These are phyloP conservation scores for Aotearoamyces nothofagi DNA, from an alignment of 2,329 filamentous ascomycete species.

Conservation along the genomic window DNA sequence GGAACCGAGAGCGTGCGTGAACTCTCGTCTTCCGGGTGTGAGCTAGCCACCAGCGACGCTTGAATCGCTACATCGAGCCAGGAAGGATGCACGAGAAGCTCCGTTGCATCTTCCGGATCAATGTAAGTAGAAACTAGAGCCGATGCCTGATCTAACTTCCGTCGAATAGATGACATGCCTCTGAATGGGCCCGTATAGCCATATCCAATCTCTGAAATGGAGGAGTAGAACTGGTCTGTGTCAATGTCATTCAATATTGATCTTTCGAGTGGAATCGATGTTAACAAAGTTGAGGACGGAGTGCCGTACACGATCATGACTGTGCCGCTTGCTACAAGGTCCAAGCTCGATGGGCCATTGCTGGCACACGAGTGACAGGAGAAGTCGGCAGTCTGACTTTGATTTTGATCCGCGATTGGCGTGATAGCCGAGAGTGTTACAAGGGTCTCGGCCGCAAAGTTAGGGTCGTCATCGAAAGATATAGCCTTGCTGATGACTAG, in stretches of 20 bases:
- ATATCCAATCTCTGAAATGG: conserved; percentile 7
- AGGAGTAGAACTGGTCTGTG: conserved; percentile 8
- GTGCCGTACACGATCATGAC: too few relatives aligned
- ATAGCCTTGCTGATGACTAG: conserved; percentile 7
- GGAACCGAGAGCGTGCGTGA: conserved; percentile 11
- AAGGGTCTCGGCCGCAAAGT: conserved; percentile 7
- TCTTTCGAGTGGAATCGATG: too few relatives aligned
- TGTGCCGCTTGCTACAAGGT: neutral
- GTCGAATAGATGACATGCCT: conserved; percentile 1
- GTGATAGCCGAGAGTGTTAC: conserved; percentile 5
- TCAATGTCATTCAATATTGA: conserved; percentile 5
- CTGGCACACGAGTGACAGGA: conserved; percentile 1
- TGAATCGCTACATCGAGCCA: conserved; percentile 42
- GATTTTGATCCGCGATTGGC: too few relatives aligned
- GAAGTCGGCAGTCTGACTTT: conserved; percentile 3
- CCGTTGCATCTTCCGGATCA: neutral
- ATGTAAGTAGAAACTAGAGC: neutral
- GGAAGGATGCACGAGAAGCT: conserved; percentile 34
- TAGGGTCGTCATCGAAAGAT: conserved; percentile 6
- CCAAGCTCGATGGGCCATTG: neutral
- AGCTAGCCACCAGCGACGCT: conserved; percentile 23
- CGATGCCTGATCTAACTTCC: conserved; percentile 2
- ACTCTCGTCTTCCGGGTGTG: conserved; percentile 9
- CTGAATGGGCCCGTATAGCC: conserved; percentile 8
- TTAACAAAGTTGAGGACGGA: too few relatives aligned